A percentile compares a stretch with the other conserved stretches of the same genome.
Evolutionary conservation across 1,284 basidiomycete genomes (phyloP).

Genomic region (Pseudozyma pruni): DNA sequence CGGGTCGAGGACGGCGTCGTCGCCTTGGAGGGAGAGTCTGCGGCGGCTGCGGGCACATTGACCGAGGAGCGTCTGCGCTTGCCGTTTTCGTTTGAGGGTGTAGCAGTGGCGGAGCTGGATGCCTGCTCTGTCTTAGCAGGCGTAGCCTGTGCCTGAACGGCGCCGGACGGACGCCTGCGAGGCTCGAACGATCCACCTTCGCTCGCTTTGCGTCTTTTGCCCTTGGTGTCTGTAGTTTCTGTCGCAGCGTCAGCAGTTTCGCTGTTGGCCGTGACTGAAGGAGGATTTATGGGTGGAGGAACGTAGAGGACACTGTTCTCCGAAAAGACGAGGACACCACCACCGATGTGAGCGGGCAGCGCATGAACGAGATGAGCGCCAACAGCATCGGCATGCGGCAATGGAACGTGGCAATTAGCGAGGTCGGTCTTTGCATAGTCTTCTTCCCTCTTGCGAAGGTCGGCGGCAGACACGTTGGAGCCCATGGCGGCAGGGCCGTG

Average conservation of each 20-base stretch:
- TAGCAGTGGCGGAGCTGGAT: slow-evolving; percentile 4
- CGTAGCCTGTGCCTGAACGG: slow-evolving; percentile 4
- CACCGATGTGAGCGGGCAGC: slow-evolving; percentile 54
- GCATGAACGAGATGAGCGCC: slow-evolving; percentile 56
- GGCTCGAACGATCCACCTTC: slow-evolving; percentile 22
- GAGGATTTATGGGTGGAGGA: slow-evolving; percentile 41
- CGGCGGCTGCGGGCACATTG: slow-evolving; percentile 5
- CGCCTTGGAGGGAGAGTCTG: slow-evolving; percentile 13
- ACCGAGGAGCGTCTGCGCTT: slow-evolving; percentile 51
- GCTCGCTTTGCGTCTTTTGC: slow-evolving; percentile 57
- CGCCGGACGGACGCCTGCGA: slow-evolving; percentile 17
- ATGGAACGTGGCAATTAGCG: slow-evolving; percentile 60
- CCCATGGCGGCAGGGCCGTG: slow-evolving; percentile 59
- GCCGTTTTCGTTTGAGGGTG: slow-evolving; percentile 50
- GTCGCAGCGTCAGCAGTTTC: neutral
- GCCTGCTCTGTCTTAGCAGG: slow-evolving; percentile 2
- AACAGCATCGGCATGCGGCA: slow-evolving; percentile 56
- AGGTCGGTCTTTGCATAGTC: slow-evolving; percentile 44
- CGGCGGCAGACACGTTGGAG: slow-evolving; percentile 15
- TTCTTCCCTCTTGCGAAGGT: slow-evolving; percentile 43
- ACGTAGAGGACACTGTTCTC: slow-evolving; percentile 59
- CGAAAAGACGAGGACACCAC: slow-evolving; percentile 62
- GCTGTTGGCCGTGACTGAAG: neutral
- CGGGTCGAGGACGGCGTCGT: slow-evolving; percentile 5
- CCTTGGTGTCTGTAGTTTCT: slow-evolving; percentile 17